Percentiles rank a stretch among this genome's conserved stretches.
Evolutionary conservation across 225 moss, liverwort and hornwort genomes (phyloP).

Genomic region (Physcomitrellopsis africana): DNA sequence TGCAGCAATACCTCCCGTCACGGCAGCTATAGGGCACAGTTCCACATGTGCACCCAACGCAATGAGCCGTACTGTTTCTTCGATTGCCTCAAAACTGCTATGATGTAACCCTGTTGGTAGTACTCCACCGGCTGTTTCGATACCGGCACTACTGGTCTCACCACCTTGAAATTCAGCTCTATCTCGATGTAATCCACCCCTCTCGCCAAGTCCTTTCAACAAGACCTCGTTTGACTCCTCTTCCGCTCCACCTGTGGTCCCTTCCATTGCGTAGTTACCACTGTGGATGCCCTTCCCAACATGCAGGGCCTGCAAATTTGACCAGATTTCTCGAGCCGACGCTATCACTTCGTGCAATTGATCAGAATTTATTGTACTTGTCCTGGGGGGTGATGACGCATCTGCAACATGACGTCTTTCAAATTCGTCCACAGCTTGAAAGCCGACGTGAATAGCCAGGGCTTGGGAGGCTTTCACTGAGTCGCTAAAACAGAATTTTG

Average conservation of each 20-base stretch:
- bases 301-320: slow-evolving; percentile 54
- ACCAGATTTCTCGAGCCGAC: slow-evolving; percentile 82
- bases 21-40: slow-evolving; percentile 78
- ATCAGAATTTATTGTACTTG: slow-evolving; percentile 51
- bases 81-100: slow-evolving; percentile 52
- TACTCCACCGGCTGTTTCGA: slow-evolving; percentile 37
- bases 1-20: slow-evolving; percentile 91
- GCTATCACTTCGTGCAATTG: slow-evolving; percentile 70
- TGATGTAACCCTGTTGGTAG: slow-evolving; percentile 43
- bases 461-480: slow-evolving; percentile 68
- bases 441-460: slow-evolving; percentile 78
- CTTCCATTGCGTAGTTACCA: slow-evolving; percentile 81
- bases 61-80: slow-evolving; percentile 66
- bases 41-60: slow-evolving; percentile 74
- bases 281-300: slow-evolving; percentile 47
- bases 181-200: slow-evolving; percentile 35
- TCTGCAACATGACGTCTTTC: slow-evolving; percentile 63
- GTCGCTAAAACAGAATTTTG: slow-evolving; percentile 81
- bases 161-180: slow-evolving; percentile 46
- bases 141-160: slow-evolving; percentile 42
- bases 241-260: slow-evolving; percentile 57
- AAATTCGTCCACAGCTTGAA: slow-evolving; percentile 89
- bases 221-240: slow-evolving; percentile 51
- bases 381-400: slow-evolving; percentile 41
- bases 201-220: slow-evolving; percentile 53